Evolutionary conservation across 208 protist species (phyloP), one percentile per base, ranked within the genome.

Genomic region (Crithidia expoeki): DNA sequence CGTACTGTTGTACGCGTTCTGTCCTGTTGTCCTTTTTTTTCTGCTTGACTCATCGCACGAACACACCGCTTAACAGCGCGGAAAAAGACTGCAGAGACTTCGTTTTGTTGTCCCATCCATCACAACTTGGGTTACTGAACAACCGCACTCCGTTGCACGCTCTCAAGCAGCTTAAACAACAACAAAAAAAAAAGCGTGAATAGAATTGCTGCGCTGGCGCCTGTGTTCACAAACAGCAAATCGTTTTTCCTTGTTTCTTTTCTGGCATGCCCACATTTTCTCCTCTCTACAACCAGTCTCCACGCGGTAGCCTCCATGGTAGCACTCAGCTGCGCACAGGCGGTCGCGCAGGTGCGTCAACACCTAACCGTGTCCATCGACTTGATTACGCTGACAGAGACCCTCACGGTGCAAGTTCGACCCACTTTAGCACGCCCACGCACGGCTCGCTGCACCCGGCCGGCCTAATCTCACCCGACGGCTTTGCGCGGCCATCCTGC

Each of bases 401-500:
- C n/a, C 16, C 30, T 14, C 9, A 55, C 60, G 42, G 4, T 11
- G 42, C 11, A 19, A 3, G 17, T 12, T 17, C 27, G 3, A 0
- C 44, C 2, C 9, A 46, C 2, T 23, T 32, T 16, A 42, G 46
- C 16, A 49, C 30, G 4, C 60, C 46, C 11, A 28, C 30, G 1
- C 60, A n/a, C 5, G 46, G 4, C 28, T 2, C 27, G 0, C 44
- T 65, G 4, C 60, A 38, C 21, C 27, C 55, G 10, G 17, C 60
- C 2, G 55, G 30, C 19, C n/a, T 55, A 4, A 44, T 65, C 21
- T 9, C 42, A 2, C 17, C 60, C 16, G 55, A 28, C 46, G 21
- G 60, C n/a, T 65, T 65, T 55, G 60, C 60, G 12, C 42, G 42
- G 17, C 60, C 60, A 10, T 38, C 60, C n/a, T 55, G 55, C 46